Evolutionary conservation across 129 eudicot genomes (phyloP), one percentile per base, ranked within the genome.

Genomic region (Tanacetum coccineum): DNA sequence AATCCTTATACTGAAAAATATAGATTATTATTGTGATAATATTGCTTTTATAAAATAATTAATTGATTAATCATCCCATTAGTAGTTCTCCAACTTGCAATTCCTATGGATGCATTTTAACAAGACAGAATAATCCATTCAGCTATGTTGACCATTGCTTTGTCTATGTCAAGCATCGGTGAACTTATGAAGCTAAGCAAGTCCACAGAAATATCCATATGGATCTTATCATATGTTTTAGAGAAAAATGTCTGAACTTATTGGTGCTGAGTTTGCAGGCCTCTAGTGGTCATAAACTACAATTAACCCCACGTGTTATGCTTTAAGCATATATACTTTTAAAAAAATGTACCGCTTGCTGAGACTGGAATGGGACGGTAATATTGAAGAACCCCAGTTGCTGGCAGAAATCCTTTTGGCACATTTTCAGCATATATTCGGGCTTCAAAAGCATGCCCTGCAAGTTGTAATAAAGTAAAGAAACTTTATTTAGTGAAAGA

Each of bases 381-480:
- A 71, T 94, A 90, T 66, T 94, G 90, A 76, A 94, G 97, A 75
- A 84, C 87, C 19, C 99, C 99, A 51, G 97, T 87, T 59, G 99
- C 99, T 36, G 99, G 99, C 28, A 94, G 90, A 81, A 94, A 94
- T 47, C 99, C 96, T 78, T 83, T 94, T 30, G 87, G 87, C 75
- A 89, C 99, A 78, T 86, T 94, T 82, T 94, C 99, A 66, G 99
- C 99, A 72, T 94, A 94, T 81, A 94, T 89, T 22, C 99, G 88
- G 77, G 99, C 95, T 83, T 94, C 99, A 81, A 94, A 94, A 70
- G 99, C 95, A 81, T 94, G 99, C 18, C 99, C 99, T 94, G 86
- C 32, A 65, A 75, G 64, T 69, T 86, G 83, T 46, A 68, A 76
- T 66, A 54, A 74, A 51, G 52, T 36, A 13, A 46, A 67, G 62